phyloP scores from a whole-genome alignment of 1,284 basidiomycete genomes.

The Ceraceosorus guamensis region DNA sequence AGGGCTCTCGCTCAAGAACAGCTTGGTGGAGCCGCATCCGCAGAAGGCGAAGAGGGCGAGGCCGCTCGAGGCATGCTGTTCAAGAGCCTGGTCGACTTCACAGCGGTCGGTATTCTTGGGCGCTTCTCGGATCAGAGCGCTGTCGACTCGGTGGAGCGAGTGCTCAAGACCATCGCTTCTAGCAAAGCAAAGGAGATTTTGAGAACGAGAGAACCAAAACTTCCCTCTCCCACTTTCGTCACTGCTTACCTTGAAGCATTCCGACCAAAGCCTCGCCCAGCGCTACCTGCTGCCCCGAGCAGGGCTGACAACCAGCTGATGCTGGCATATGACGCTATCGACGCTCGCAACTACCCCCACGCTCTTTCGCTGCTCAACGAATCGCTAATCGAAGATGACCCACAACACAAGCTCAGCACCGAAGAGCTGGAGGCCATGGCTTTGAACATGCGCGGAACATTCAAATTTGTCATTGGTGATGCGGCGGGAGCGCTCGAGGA shows the following conservation, averaged over 20 bases:
- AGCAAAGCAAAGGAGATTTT: conserved; percentile 68
- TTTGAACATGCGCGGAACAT: conserved; percentile 87
- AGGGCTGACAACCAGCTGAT: conserved; percentile 76
- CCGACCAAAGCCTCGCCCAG: conserved; percentile 65
- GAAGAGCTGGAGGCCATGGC: conserved; percentile 74
- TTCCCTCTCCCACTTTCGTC: conserved; percentile 88
- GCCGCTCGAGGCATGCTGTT: conserved; percentile 29
- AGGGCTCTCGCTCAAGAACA: conserved; percentile 78
- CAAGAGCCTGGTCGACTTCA: conserved; percentile 60
- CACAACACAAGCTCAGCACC: conserved; percentile 74
- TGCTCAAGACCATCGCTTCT: conserved; percentile 74
- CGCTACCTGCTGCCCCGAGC: conserved; percentile 67
- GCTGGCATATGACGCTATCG: conserved; percentile 73
- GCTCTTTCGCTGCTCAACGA: conserved; percentile 75
- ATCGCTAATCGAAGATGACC: conserved; percentile 70
- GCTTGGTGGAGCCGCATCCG: conserved; percentile 64
- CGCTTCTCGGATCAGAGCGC: conserved; percentile 78
- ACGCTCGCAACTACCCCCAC: conserved; percentile 78
- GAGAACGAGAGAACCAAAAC: conserved; percentile 67
- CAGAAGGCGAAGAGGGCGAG: conserved; percentile 53
- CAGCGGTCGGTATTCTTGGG: conserved; percentile 87
- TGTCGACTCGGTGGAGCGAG: conserved; percentile 77
- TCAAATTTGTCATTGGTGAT: conserved; percentile 90
- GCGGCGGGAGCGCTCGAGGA: conserved; percentile 77
- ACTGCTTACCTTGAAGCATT: conserved; percentile 95